These are phyloP conservation scores for Cunninghamia lanceolata DNA, from an alignment of 75 land plant species.

Conservation along the genomic window DNA sequence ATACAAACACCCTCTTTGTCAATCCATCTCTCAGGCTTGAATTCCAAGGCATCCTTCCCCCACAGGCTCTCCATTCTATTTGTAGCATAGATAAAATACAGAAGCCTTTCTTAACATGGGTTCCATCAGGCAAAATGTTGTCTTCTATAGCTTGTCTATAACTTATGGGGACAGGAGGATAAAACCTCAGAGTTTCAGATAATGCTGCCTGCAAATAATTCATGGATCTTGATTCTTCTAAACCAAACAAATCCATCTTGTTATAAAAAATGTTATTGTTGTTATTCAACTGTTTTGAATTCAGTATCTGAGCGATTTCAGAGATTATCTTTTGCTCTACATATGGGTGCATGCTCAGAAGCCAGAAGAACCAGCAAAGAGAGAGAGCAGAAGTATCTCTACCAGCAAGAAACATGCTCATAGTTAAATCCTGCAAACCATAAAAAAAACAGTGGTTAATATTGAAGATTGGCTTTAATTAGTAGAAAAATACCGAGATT, in stretches of 20 bases:
- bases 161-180: conserved; percentile 55
- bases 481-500: too few relatives aligned
- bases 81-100: conserved; percentile 18
- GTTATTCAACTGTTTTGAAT: neutral
- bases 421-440: neutral
- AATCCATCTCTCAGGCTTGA: too few relatives aligned
- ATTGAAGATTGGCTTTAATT: too few relatives aligned
- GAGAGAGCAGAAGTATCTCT: conserved; percentile 20
- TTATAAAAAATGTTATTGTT: too few relatives aligned
- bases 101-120: too few relatives aligned
- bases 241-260: neutral
- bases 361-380: conserved; percentile 35
- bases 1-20: too few relatives aligned
- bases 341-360: conserved; percentile 16
- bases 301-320: neutral
- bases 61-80: conserved; percentile 30
- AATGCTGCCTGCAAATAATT: conserved; percentile 56
- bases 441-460: too few relatives aligned
- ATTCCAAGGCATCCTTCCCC: too few relatives aligned
- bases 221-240: conserved; percentile 45
- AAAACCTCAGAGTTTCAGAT: conserved; percentile 54
- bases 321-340: conserved; percentile 22
- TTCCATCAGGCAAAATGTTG: conserved; percentile 38
- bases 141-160: conserved; percentile 33
- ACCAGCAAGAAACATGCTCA: conserved; percentile 20